Base-by-base conservation (phyloP, 2,329 filamentous ascomycete species). In the Fusarium sp. region DNA sequence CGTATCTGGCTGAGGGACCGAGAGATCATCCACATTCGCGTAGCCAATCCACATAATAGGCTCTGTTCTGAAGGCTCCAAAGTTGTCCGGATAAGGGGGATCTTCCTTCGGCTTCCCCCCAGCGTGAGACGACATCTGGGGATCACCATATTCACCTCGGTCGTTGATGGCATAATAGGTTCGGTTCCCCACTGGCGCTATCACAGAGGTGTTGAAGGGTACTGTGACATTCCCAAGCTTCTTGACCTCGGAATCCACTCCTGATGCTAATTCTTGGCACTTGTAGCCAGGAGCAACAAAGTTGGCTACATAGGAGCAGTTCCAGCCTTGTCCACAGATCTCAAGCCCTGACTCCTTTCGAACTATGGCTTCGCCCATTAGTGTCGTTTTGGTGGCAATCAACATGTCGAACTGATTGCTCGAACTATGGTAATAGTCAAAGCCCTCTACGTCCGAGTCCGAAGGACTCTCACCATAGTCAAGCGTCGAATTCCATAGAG, bases 41-140 rank as follows among this genome's bases (percentile, higher is more conserved):
- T 76, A 76, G 0, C 56, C 74, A 9, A 76, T 61, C 71, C 66
- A 76, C 5, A 74, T 50, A 0, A 76, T 44, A 4, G 74, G 71
- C 18, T 76, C 71, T 0, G 71, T 61, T 3, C 61, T 61, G 3
- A 76, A 73, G 0, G 40, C 56, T 0, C 63, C 71, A 1, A 73
- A 1, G 2, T 59, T 62, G 3, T 43, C 35, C 2, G 64, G 72
- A 9, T 23, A 63, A 0, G 67, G 67, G 1, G 15, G 56, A 2
- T 2, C 1, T 8, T 12, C 18, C 2, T 3, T 28, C 4, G 52
- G 66, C 0, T 0, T n/a, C 0, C 35, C 52, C 3, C 25, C 7
- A 3, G 2, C 0, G 0, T 7, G 0, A 40, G 25, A 40, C 1
- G 5, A 0, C 9, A 54, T 54, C 3, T 56, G 52, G 16, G 25